Conservation (phyloP, 176 grass and related monocot genomes). For the Paspalum vaginatum region DNA sequence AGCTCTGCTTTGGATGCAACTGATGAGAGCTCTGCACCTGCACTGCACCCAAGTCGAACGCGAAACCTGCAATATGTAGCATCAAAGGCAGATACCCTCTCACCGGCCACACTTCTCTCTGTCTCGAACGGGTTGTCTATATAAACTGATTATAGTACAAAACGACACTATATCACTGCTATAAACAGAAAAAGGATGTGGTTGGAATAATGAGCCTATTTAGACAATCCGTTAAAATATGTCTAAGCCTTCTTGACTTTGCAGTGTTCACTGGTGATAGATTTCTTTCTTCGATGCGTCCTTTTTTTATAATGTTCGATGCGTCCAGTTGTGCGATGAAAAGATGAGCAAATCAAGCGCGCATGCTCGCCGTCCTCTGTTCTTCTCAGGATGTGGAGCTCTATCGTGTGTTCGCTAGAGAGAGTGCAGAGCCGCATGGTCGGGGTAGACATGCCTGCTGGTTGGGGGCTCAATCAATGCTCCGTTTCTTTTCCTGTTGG, state of each 20-base stretch:
- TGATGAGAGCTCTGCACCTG: constrained; percentile 15
- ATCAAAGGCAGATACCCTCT: neutral
- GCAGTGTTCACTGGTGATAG: neutral
- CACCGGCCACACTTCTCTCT: neutral
- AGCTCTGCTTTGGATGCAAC: constrained; percentile 48
- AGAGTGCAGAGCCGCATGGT: constrained; percentile 22
- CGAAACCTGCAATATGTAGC: constrained; percentile 19
- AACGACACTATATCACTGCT: no score
- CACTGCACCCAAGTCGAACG: constrained; percentile 24
- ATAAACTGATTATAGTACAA: no score
- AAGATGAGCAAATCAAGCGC: constrained; percentile 10
- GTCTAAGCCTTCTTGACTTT: constrained; percentile 1
- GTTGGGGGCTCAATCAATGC: constrained; percentile 33
- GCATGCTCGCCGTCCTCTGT: constrained; percentile 16
- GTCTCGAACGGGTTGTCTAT: no score
- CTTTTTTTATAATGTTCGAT: no score
- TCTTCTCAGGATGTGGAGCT: constrained; percentile 8
- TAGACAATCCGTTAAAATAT: no score
- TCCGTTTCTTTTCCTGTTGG: neutral
- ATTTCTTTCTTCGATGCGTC: no score
- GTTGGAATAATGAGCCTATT: no score
- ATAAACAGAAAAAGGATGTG: no score
- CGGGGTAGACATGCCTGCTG: constrained; percentile 14
- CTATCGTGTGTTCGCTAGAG: constrained; percentile 20
- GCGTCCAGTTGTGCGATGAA: constrained; percentile 10